Conservation (phyloP, 306 rosid species). For the Pyrus pyrifolia region DNA sequence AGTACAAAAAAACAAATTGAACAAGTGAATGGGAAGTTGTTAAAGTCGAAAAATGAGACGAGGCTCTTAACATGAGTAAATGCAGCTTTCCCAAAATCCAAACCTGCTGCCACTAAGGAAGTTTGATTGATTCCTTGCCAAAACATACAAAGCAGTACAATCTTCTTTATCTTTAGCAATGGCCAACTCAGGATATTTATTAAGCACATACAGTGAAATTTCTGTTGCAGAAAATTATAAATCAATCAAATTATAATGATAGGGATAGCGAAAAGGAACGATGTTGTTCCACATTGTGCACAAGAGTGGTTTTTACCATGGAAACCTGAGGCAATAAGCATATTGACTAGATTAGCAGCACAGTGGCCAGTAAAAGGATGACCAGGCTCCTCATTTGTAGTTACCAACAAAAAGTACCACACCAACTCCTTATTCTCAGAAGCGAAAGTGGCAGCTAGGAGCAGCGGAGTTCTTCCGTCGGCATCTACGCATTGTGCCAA, state of each 20-base stretch:
- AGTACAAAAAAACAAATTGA: not conserved
- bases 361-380: conserved; percentile 36
- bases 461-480: conserved; percentile 39
- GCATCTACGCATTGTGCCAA: conserved; percentile 20
- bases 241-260: not conserved
- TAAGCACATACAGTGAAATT: not conserved
- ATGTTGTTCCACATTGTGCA: not conserved
- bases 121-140: conserved; percentile 16
- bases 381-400: conserved; percentile 33
- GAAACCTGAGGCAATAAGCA: conserved; percentile 9
- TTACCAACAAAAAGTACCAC: conserved; percentile 45
- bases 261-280: not conserved
- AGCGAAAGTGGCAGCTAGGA: conserved; percentile 21
- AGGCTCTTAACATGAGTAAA: conserved; percentile 22
- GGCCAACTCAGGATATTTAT: not conserved
- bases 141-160: not conserved
- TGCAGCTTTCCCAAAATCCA: conserved; percentile 33
- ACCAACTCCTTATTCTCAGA: conserved; percentile 32
- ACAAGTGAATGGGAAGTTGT: not conserved
- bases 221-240: not conserved
- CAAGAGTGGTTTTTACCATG: not conserved
- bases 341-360: conserved; percentile 5
- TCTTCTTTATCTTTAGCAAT: not conserved
- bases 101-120: conserved; percentile 49
- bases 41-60: not conserved